Evolutionary conservation across 1,284 basidiomycete genomes (phyloP).

Genomic region (Pseudozyma thailandica): DNA sequence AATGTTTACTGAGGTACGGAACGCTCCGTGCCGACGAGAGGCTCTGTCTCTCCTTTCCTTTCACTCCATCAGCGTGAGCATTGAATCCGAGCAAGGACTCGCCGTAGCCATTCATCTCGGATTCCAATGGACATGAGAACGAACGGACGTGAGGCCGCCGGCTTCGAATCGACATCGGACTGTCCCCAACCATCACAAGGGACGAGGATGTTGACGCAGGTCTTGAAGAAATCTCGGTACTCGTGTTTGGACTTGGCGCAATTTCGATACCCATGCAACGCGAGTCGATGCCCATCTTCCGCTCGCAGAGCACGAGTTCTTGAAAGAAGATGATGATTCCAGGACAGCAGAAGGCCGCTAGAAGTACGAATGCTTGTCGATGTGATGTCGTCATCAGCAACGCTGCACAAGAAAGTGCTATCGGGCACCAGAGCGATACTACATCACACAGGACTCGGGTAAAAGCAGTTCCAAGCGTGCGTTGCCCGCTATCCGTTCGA

Average conservation of each 20-base stretch:
- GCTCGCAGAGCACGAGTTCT: slow-evolving; percentile 4
- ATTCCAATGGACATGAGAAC: slow-evolving; percentile 16
- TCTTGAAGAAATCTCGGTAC: neutral
- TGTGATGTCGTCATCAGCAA: neutral
- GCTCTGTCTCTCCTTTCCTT: slow-evolving; percentile 8
- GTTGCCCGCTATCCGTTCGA: neutral
- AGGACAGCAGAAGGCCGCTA: slow-evolving; percentile 15
- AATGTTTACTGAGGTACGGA: slow-evolving; percentile 34
- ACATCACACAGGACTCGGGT: neutral
- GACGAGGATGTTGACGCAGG: slow-evolving; percentile 13
- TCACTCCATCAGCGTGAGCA: neutral
- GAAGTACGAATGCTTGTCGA: slow-evolving; percentile 3
- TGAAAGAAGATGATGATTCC: slow-evolving; percentile 5
- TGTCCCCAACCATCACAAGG: slow-evolving; percentile 1
- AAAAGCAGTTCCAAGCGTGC: neutral
- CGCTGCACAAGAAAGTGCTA: slow-evolving; percentile 5
- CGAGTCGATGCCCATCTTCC: too few species aligned
- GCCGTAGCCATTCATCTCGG: slow-evolving; percentile 27
- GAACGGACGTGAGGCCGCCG: slow-evolving; percentile 24
- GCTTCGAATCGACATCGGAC: neutral
- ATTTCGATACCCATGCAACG: neutral
- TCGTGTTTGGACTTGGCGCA: neutral
- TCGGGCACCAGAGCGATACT: slow-evolving; percentile 12
- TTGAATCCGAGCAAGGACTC: neutral
- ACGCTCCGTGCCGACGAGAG: slow-evolving; percentile 24